A percentile compares a stretch with the other conserved stretches of the same genome.
These are phyloP conservation scores for Lactifluus piperatus DNA, from an alignment of 768 basidiomycete species.

Conservation along the genomic window DNA sequence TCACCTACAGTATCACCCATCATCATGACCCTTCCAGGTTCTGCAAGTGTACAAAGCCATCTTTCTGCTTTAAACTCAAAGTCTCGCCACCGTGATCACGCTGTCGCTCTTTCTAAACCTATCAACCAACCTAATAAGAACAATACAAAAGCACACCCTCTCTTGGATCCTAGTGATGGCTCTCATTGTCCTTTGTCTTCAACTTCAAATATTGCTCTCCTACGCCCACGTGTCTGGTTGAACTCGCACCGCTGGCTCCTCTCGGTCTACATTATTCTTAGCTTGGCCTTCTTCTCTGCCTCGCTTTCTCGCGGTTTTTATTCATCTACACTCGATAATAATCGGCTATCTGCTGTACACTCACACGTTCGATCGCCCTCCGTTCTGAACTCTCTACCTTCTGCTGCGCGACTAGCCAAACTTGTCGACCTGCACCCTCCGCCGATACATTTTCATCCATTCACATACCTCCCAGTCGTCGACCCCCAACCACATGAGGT, in stretches of 20 bases:
- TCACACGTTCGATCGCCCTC: not conserved
- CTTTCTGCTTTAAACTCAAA: constrained; percentile 8
- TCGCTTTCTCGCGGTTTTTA: constrained; percentile 10
- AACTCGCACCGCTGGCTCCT: constrained; percentile 11
- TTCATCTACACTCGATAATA: not conserved
- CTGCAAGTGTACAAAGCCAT: constrained; percentile 13
- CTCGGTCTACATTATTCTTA: constrained; percentile 12
- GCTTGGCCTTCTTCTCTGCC: constrained; percentile 15
- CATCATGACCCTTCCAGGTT: not conserved
- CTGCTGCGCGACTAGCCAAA: constrained; percentile 19
- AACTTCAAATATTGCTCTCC: not conserved
- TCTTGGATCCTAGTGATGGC: not conserved
- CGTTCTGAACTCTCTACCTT: constrained; percentile 1
- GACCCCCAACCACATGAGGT: constrained; percentile 19
- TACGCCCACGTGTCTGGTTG: not conserved
- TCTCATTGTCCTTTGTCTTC: not conserved
- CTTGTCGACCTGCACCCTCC: constrained; percentile 22
- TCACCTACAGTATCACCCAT: no score
- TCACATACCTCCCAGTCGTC: constrained; percentile 13
- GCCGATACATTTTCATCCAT: constrained; percentile 20
- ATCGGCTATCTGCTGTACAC: not conserved
- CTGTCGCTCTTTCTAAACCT: not conserved
- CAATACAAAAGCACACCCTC: not conserved
- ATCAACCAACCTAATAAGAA: no score
- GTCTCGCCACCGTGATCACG: constrained; percentile 5